Percentiles rank a stretch among this genome's conserved stretches.
Conservation (phyloP, 352 stramenopile genomes). For the Phytophthora cryptogea region DNA sequence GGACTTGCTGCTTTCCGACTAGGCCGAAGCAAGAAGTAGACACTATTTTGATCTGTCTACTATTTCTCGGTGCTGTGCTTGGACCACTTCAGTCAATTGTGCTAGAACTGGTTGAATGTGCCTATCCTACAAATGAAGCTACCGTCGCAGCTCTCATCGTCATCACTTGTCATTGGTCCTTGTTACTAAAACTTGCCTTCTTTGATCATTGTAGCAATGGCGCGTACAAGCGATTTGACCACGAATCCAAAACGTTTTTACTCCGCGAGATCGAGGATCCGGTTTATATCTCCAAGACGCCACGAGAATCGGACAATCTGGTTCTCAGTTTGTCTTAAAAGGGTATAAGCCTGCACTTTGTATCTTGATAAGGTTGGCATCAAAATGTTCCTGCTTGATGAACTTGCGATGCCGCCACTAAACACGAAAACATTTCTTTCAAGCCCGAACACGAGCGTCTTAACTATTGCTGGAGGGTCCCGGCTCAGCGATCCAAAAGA, state of each 20-base stretch:
- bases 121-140: conserved; percentile 74
- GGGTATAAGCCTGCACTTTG: too few species aligned
- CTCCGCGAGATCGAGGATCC: not conserved
- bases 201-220: conserved; percentile 39
- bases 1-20: conserved; percentile 53
- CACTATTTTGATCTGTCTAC: conserved; percentile 45
- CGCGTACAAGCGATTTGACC: conserved; percentile 55
- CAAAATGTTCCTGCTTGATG: not conserved
- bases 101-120: conserved; percentile 73
- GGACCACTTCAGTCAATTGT: conserved; percentile 72
- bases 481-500: not conserved
- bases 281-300: conserved; percentile 1
- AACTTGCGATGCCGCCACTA: too few species aligned
- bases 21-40: conserved; percentile 39
- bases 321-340: too few species aligned
- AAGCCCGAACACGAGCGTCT: too few species aligned
- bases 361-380: not conserved
- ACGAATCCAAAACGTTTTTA: conserved; percentile 33
- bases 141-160: conserved; percentile 74
- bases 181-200: not conserved
- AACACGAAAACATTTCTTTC: too few species aligned
- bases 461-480: too few species aligned
- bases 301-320: not conserved
- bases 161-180: not conserved
- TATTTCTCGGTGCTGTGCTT: conserved; percentile 58